phyloP scores from a whole-genome alignment of 2,329 filamentous ascomycete genomes.

The Penicillium sp. region DNA sequence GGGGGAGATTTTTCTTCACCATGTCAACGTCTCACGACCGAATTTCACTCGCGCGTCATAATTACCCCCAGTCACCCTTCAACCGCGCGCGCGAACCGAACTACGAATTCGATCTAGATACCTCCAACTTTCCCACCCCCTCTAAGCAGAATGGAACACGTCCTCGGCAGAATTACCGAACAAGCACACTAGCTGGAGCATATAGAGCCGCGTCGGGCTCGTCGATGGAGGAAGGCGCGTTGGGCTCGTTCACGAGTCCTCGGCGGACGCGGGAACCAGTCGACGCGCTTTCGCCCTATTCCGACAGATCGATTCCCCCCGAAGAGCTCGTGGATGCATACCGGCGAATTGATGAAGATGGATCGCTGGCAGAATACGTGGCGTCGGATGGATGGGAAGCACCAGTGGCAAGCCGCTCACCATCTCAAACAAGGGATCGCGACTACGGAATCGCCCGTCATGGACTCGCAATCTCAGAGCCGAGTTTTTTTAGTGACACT shows the following conservation, averaged over 20 bases:
- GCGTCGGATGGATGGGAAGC: conserved; percentile 31
- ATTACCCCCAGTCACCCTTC: conserved; percentile 35
- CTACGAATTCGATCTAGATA: conserved; percentile 29
- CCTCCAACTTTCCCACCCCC: conserved; percentile 30
- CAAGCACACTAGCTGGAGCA: conserved; percentile 41
- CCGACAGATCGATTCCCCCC: conserved; percentile 38
- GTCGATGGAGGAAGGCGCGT: conserved; percentile 27
- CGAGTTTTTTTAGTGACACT: conserved; percentile 36
- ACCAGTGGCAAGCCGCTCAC: conserved; percentile 21
- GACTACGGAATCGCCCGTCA: conserved; percentile 16
- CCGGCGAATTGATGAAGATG: conserved; percentile 40
- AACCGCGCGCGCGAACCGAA: conserved; percentile 28
- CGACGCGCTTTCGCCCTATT: conserved; percentile 33
- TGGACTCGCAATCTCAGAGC: conserved; percentile 27
- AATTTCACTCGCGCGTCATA: conserved; percentile 31
- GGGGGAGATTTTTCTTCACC: not conserved
- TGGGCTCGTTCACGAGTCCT: conserved; percentile 32
- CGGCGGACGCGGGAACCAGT: conserved; percentile 25
- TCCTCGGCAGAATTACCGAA: conserved; percentile 36
- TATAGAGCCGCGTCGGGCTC: conserved; percentile 38
- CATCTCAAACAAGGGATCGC: conserved; percentile 24
- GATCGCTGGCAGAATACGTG: conserved; percentile 36
- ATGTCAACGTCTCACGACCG: conserved; percentile 38
- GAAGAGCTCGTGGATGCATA: conserved; percentile 42
- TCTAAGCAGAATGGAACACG: conserved; percentile 30